Evolutionary conservation across 805 yeast genomes (phyloP), one percentile per base, ranked within the genome.

Genomic region (Suhomyces vadensis): DNA sequence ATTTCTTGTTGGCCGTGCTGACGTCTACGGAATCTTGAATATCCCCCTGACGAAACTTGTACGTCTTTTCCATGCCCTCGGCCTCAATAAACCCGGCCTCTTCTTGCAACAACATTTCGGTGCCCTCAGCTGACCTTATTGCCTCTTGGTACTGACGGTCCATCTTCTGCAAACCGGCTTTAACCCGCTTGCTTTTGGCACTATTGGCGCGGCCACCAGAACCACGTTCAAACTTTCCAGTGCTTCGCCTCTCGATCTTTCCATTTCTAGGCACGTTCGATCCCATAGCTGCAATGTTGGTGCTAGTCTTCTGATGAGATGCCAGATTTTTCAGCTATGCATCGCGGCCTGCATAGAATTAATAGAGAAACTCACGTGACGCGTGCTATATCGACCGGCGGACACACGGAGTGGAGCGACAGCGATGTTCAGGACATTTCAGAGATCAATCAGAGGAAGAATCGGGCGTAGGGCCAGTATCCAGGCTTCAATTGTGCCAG

Each of bases 61-160:
- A 88, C 0, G 99, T 94, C 63, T 81, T 83, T 67, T 94, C 99
- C 91, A 92, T 83, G n/a, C 84, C 84, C 57, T 94, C 99, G 5
- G 97, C 89, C 64, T 94, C 99, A 49, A 94, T 64, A 56, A 74
- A 85, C 37, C 99, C 99, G 4, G 75, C 78, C 22, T 85, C 84
- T 68, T 94, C 98, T 48, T 86, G 87, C 25, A 89, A 69, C 50
- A 94, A 74, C 56, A 89, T 76, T 55, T 94, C 97, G 0, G 97
- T 86, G 4, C 85, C 82, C 8, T 91, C 89, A 1, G 96, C 97
- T 7, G 89, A 77, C 51, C 76, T 73, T n/a, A 87, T 79, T 1
- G 96, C 95, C 47, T 83, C 85, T 50, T 80, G 77, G 64, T 85
- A 87, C 54, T 84, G 83, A 31, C 75, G 73, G 60, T 92, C 95